phyloP scores from a whole-genome alignment of 768 basidiomycete genomes.

The Lactarius vividus region DNA sequence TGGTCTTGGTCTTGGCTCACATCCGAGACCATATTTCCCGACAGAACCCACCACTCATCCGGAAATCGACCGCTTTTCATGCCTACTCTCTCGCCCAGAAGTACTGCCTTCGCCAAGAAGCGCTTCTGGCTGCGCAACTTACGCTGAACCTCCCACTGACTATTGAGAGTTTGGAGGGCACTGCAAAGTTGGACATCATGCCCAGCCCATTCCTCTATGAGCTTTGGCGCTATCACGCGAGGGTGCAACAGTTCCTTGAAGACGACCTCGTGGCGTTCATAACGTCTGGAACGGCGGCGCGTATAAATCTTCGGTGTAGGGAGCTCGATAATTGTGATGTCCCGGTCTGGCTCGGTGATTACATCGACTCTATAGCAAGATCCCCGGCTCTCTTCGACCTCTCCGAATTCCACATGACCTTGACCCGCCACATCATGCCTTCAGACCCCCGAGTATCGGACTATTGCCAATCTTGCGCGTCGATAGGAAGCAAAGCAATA shows the following conservation, averaged over 20 bases:
- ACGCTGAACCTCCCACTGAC: slow-evolving; percentile 7
- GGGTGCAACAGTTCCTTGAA: neutral
- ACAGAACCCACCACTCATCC: slow-evolving; percentile 14
- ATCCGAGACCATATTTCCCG: slow-evolving; percentile 6
- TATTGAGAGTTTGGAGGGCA: slow-evolving; percentile 4
- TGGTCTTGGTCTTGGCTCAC: neutral
- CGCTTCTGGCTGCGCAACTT: slow-evolving; percentile 2
- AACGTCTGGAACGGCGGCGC: neutral
- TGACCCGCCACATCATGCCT: neutral
- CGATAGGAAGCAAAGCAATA: slow-evolving; percentile 8
- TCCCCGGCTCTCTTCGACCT: slow-evolving; percentile 3
- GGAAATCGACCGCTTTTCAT: slow-evolving; percentile 6
- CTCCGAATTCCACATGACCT: slow-evolving; percentile 13
- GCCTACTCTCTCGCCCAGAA: slow-evolving; percentile 8
- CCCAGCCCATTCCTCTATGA: slow-evolving; percentile 10
- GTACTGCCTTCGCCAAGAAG: slow-evolving; percentile 14
- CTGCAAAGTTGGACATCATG: slow-evolving; percentile 2
- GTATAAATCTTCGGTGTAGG: slow-evolving; percentile 9
- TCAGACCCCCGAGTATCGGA: neutral
- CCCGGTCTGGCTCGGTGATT: slow-evolving; percentile 10
- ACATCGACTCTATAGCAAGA: neutral
- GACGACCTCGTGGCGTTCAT: neutral
- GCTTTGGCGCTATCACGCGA: slow-evolving; percentile 15
- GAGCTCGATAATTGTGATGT: slow-evolving; percentile 4
- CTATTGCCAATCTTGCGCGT: slow-evolving; percentile 2